Conservation (phyloP, 2,329 filamentous ascomycete genomes). For the Nemania sp. region DNA sequence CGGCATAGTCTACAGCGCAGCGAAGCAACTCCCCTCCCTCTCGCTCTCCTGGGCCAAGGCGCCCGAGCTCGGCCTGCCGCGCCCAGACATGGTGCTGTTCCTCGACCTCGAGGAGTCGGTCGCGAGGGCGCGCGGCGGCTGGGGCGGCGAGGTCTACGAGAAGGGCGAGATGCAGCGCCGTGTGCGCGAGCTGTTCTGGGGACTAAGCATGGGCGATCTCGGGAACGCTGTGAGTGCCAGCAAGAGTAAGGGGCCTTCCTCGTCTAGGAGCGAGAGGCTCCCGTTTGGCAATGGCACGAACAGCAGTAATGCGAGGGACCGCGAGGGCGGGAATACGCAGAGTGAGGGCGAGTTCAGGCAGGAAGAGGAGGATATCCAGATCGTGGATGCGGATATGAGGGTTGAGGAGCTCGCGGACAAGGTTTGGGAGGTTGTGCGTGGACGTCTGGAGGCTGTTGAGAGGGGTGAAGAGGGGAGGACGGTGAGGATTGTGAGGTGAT, state of each 20-base stretch:
- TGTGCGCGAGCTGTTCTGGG: constrained; percentile 80
- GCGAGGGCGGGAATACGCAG: constrained; percentile 32
- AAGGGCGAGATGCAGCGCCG: constrained; percentile 82
- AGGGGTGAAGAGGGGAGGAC: constrained; percentile 60
- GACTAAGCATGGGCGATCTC: constrained; percentile 61
- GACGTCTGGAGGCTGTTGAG: constrained; percentile 62
- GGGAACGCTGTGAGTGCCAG: constrained; percentile 47
- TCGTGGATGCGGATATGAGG: constrained; percentile 65
- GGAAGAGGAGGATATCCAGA: constrained; percentile 65
- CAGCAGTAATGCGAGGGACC: constrained; percentile 28
- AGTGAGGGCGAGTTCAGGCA: constrained; percentile 55
- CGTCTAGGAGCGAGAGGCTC: constrained; percentile 21
- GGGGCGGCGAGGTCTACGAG: constrained; percentile 91
- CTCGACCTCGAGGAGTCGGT: constrained; percentile 81
- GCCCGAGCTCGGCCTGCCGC: constrained; percentile 86
- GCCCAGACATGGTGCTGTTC: constrained; percentile 89
- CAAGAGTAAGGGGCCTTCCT: constrained; percentile 31
- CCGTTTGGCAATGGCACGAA: constrained; percentile 34
- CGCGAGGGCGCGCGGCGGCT: constrained; percentile 83
- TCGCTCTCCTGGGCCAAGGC: constrained; percentile 82
- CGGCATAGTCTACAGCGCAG: constrained; percentile 91
- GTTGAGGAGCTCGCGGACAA: constrained; percentile 68
- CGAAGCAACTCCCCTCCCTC: constrained; percentile 80
- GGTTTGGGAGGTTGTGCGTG: constrained; percentile 65
- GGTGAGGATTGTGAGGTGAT: constrained; percentile 59